These are phyloP conservation scores for Sequoiadendron giganteum DNA, from an alignment of 75 land plant genomes.

Conservation along the genomic window DNA sequence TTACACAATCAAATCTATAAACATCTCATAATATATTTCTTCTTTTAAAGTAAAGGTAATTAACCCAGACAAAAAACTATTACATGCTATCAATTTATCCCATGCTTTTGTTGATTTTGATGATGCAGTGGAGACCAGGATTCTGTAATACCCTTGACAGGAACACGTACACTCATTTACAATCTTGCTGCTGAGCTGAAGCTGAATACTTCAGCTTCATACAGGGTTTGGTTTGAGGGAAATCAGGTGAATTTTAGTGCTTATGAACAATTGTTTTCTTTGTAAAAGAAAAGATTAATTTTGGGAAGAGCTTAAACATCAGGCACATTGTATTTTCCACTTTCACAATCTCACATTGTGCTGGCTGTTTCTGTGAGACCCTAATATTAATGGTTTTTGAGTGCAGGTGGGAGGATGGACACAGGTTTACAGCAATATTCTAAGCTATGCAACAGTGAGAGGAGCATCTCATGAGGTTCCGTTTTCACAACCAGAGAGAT, in stretches of 20 bases:
- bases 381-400: background rate
- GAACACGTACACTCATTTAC: constrained; percentile 25
- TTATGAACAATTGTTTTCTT: background rate
- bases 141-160: constrained; percentile 42
- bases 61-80: too few relatives aligned
- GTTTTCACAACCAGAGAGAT: constrained; percentile 24
- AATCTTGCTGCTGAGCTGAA: constrained; percentile 8
- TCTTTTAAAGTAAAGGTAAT: too few relatives aligned
- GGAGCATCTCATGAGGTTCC: constrained; percentile 49
- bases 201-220: constrained; percentile 16
- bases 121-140: constrained; percentile 45
- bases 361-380: too few relatives aligned
- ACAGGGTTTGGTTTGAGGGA: constrained; percentile 28
- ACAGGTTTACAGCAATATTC: constrained; percentile 23
- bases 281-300: too few relatives aligned
- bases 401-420: constrained; percentile 40
- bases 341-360: too few relatives aligned
- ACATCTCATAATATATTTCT: too few relatives aligned
- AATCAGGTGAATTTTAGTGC: constrained; percentile 18
- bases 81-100: background rate
- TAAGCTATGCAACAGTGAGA: constrained; percentile 39
- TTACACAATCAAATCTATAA: too few relatives aligned
- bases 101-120: background rate
- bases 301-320: too few relatives aligned
- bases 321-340: too few relatives aligned